phyloP scores from a whole-genome alignment of 1,284 basidiomycete genomes.

The Athelia psychrophila region DNA sequence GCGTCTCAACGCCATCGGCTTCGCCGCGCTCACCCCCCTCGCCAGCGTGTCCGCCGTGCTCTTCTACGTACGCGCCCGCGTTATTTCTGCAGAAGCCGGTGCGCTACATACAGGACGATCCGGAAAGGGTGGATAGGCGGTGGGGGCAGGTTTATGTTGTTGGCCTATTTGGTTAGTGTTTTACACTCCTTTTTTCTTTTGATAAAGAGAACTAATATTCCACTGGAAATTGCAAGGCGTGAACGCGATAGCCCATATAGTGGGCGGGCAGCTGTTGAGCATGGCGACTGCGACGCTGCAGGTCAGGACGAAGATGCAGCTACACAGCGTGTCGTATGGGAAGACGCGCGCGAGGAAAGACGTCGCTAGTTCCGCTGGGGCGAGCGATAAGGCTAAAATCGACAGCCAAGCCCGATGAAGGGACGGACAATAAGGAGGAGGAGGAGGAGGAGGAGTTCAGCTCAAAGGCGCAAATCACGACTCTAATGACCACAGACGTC shows the following conservation, averaged over 20 bases:
- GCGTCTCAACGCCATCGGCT: constrained; percentile 44
- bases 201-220: too few relatives aligned
- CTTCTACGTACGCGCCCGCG: constrained; percentile 78
- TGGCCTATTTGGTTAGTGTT: constrained; percentile 63
- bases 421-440: constrained; percentile 36
- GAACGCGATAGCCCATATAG: constrained; percentile 9
- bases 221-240: too few relatives aligned
- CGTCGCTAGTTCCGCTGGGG: constrained; percentile 61
- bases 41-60: constrained; percentile 62
- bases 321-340: constrained; percentile 84
- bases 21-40: constrained; percentile 48
- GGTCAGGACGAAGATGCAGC: constrained; percentile 70
- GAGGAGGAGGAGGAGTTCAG: constrained; percentile 75
- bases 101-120: constrained; percentile 71
- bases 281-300: constrained; percentile 71
- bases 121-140: constrained; percentile 45
- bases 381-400: constrained; percentile 13
- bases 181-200: constrained; percentile 43
- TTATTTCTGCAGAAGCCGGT: constrained; percentile 74
- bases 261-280: constrained; percentile 62
- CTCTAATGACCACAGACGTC: constrained; percentile 86
- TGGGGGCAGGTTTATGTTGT: constrained; percentile 77
- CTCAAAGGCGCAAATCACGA: constrained; percentile 90
- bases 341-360: constrained; percentile 87
- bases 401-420: constrained; percentile 13